phyloP scores from a whole-genome alignment of 1,139 yeast genomes.

The Kazachstania sp. region DNA sequence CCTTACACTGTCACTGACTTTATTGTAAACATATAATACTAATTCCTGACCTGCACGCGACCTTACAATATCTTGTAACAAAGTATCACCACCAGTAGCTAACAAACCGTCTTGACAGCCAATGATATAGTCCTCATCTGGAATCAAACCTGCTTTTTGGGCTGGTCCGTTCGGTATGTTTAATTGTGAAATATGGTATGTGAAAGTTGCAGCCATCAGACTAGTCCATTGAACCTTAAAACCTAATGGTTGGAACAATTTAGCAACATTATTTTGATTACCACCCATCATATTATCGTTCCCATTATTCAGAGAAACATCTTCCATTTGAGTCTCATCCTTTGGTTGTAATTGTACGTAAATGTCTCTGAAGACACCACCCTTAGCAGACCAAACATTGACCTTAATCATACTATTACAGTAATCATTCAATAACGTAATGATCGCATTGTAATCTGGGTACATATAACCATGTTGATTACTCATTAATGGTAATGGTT shows the following conservation, averaged over 20 bases:
- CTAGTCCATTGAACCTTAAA: constrained; percentile 71
- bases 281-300: constrained; percentile 4
- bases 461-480: constrained; percentile 32
- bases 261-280: constrained; percentile 5
- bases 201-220: constrained; percentile 64
- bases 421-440: constrained; percentile 25
- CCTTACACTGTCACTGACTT: constrained; percentile 73
- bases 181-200: constrained; percentile 78
- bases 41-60: constrained; percentile 48
- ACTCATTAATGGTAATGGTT: constrained; percentile 50
- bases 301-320: constrained; percentile 15
- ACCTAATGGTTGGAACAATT: constrained; percentile 42
- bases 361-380: constrained; percentile 44
- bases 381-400: constrained; percentile 85
- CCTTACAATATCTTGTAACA: constrained; percentile 59
- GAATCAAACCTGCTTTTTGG: constrained; percentile 69
- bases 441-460: constrained; percentile 33
- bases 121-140: constrained; percentile 80
- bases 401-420: constrained; percentile 38
- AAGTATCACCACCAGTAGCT: constrained; percentile 78
- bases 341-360: constrained; percentile 24
- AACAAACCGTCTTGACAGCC: constrained; percentile 82
- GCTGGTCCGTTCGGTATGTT: constrained; percentile 73
- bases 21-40: constrained; percentile 74
- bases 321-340: constrained; percentile 21